These are phyloP conservation scores for Alternaria arborescens DNA, from an alignment of 2,329 filamentous ascomycete species.

Conservation along the genomic window DNA sequence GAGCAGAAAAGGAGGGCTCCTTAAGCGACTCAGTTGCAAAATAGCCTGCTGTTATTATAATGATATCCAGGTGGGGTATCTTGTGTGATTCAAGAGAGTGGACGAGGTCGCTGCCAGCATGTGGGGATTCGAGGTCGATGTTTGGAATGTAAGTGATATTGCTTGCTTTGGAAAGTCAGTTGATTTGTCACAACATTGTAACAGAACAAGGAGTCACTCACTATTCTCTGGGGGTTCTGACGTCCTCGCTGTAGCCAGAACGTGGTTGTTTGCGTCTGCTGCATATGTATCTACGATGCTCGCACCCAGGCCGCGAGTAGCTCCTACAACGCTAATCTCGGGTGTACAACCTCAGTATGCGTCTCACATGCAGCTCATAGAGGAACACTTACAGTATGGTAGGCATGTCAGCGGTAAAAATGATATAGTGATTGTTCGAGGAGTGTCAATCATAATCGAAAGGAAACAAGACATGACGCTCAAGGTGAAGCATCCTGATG, in stretches of 20 bases:
- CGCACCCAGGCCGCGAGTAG: slow-evolving; percentile 72
- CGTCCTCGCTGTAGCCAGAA: slow-evolving; percentile 69
- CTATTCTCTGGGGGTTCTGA: slow-evolving; percentile 52
- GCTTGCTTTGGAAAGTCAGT: slow-evolving; percentile 22
- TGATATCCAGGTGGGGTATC: slow-evolving; percentile 49
- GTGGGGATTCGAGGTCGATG: slow-evolving; percentile 61
- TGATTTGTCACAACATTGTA: neutral
- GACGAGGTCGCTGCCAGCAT: slow-evolving; percentile 52
- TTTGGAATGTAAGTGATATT: slow-evolving; percentile 66
- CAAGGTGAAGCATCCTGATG: neutral
- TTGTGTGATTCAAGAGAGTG: slow-evolving; percentile 58
- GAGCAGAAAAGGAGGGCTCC: slow-evolving; percentile 70
- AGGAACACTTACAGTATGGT: slow-evolving; percentile 57
- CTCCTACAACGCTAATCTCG: slow-evolving; percentile 63
- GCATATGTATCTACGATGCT: slow-evolving; percentile 68
- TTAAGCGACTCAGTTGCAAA: slow-evolving; percentile 73
- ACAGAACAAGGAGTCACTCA: neutral
- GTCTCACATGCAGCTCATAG: neutral
- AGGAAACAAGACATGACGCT: neutral
- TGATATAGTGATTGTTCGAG: neutral
- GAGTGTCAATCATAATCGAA: neutral
- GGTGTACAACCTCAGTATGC: neutral
- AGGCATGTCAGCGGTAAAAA: slow-evolving; percentile 27
- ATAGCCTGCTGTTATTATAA: slow-evolving; percentile 74
- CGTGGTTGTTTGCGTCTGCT: slow-evolving; percentile 52